Conservation (phyloP, 1,139 yeast genomes). For the Hemisphaericaspora xylofermentans region DNA sequence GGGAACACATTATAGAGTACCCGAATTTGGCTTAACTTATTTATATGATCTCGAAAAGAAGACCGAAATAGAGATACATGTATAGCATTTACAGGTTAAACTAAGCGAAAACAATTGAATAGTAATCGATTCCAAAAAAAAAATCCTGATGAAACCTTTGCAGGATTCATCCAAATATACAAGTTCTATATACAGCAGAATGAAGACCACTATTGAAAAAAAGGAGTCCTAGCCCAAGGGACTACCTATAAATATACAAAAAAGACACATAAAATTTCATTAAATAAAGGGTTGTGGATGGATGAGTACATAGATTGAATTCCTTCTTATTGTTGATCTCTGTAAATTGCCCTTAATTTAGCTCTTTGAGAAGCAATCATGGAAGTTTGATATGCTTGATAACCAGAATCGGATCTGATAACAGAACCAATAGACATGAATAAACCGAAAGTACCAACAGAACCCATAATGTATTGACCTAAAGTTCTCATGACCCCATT, state of each 20-base stretch:
- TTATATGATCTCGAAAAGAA: conserved; percentile 26
- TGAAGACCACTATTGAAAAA: neutral
- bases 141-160: too few species aligned
- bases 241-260: neutral
- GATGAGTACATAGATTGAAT: too few species aligned
- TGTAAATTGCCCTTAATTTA: conserved; percentile 33
- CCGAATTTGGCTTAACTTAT: conserved; percentile 46
- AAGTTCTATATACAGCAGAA: conserved; percentile 1
- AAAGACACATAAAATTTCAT: conserved; percentile 1
- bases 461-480: conserved; percentile 95
- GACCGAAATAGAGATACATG: conserved; percentile 15
- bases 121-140: too few species aligned
- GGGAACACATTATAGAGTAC: conserved; percentile 27
- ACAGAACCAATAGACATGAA: conserved; percentile 96
- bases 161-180: too few species aligned
- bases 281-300: neutral
- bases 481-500: conserved; percentile 94
- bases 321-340: conserved; percentile 13
- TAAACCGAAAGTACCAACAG: conserved; percentile 94
- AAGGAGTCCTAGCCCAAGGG: neutral
- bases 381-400: conserved; percentile 39
- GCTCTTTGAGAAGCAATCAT: conserved; percentile 39
- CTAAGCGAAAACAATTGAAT: neutral
- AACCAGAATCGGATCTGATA: conserved; percentile 72
- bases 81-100: too few species aligned